Conservation (phyloP, 75 land plant species). For the Picea glauca region DNA sequence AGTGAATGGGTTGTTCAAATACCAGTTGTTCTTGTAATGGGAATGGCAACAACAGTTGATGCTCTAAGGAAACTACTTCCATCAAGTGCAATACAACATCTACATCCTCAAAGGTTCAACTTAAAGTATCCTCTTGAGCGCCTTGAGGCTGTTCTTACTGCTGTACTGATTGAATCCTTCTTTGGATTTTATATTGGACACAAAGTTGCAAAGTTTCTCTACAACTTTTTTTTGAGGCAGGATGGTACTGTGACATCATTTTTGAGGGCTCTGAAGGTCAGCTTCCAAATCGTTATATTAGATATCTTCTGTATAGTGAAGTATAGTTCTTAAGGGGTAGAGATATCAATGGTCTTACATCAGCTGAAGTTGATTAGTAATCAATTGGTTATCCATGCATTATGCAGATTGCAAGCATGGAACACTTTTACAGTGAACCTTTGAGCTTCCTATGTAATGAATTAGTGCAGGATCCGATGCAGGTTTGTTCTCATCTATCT, state of each 20-base stretch:
- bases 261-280: slow-evolving; percentile 77
- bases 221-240: slow-evolving; percentile 49
- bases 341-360: background rate
- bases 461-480: slow-evolving; percentile 18
- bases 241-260: slow-evolving; percentile 80
- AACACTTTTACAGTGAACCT: slow-evolving; percentile 71
- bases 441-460: slow-evolving; percentile 54
- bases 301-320: background rate
- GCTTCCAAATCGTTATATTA: background rate
- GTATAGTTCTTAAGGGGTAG: background rate
- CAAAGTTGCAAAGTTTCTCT: slow-evolving; percentile 50
- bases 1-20: slow-evolving; percentile 84
- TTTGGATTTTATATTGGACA: slow-evolving; percentile 51
- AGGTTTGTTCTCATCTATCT: slow-evolving; percentile 19
- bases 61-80: slow-evolving; percentile 54
- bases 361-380: background rate
- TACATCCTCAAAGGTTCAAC: slow-evolving; percentile 45
- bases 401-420: slow-evolving; percentile 73
- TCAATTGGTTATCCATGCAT: background rate
- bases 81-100: slow-evolving; percentile 41
- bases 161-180: slow-evolving; percentile 48
- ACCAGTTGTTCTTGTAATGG: slow-evolving; percentile 72
- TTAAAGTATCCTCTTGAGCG: slow-evolving; percentile 66
- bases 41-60: slow-evolving; percentile 73
- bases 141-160: slow-evolving; percentile 68